These are phyloP conservation scores for Anisogramma anomala DNA, from an alignment of 2,329 filamentous ascomycete species.

Conservation along the genomic window DNA sequence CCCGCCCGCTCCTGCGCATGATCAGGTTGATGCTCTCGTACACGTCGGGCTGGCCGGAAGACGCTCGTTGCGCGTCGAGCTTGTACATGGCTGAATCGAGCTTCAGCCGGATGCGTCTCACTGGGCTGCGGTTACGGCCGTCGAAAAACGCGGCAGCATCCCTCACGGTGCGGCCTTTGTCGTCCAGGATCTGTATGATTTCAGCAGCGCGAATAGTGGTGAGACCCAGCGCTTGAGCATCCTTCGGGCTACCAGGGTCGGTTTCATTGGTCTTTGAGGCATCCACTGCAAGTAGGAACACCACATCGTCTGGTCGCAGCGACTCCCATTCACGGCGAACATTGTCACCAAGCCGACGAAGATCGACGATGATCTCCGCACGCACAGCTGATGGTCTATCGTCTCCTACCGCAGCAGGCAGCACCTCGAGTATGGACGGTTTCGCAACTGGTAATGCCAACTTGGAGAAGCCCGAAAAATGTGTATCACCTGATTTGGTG, in stretches of 20 bases:
- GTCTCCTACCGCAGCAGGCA: conserved; percentile 72
- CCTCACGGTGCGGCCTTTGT: conserved; percentile 63
- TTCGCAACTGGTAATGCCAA: conserved; percentile 85
- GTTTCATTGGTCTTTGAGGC: conserved; percentile 40
- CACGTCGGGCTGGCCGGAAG: conserved; percentile 60
- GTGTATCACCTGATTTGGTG: conserved; percentile 51
- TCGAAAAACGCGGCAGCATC: conserved; percentile 52
- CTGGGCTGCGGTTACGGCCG: conserved; percentile 46
- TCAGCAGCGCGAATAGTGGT: conserved; percentile 68
- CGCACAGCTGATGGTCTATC: conserved; percentile 72
- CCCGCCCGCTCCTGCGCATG: conserved; percentile 68
- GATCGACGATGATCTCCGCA: conserved; percentile 75
- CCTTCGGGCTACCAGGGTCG: conserved; percentile 39
- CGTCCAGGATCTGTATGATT: conserved; percentile 74
- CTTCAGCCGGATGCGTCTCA: conserved; percentile 64
- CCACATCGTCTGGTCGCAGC: conserved; percentile 72
- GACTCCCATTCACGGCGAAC: conserved; percentile 83
- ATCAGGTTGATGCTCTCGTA: conserved; percentile 81
- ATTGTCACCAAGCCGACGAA: conserved; percentile 64
- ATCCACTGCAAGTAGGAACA: conserved; percentile 74
- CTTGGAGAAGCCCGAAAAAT: conserved; percentile 74
- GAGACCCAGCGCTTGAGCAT: conserved; percentile 54
- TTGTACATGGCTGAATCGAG: conserved; percentile 72
- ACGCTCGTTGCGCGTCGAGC: conserved; percentile 55
- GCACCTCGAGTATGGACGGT: conserved; percentile 76